Conservation (phyloP, 768 basidiomycete genomes). For the Boletus sp. region DNA sequence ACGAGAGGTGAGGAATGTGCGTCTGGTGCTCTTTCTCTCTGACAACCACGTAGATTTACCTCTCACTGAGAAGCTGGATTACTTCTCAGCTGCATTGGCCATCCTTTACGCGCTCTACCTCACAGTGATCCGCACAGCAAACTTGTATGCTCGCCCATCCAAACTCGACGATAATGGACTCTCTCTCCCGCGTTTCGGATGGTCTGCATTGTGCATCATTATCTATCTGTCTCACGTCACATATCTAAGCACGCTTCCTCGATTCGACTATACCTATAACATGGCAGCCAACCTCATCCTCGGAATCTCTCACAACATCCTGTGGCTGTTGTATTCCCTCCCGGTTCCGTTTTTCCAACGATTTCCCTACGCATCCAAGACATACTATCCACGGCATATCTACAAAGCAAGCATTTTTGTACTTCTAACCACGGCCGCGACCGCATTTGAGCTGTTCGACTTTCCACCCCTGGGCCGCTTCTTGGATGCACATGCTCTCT, state of each 20-base stretch:
- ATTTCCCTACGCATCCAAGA: constrained; percentile 50
- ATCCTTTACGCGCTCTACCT: constrained; percentile 81
- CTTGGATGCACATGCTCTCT: constrained; percentile 89
- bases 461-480: constrained; percentile 76
- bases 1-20: constrained; percentile 66
- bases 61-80: constrained; percentile 86
- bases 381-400: constrained; percentile 57
- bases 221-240: constrained; percentile 67
- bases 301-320: constrained; percentile 71
- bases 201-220: constrained; percentile 53
- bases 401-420: constrained; percentile 60
- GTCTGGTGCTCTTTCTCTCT: not conserved
- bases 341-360: constrained; percentile 47
- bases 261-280: constrained; percentile 94
- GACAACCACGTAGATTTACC: constrained; percentile 57
- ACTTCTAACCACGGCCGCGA: constrained; percentile 67
- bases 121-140: constrained; percentile 71
- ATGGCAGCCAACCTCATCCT: constrained; percentile 77
- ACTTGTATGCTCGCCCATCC: constrained; percentile 53
- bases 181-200: constrained; percentile 27
- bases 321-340: constrained; percentile 78
- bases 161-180: constrained; percentile 24
- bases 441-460: constrained; percentile 83
- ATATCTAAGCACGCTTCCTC: constrained; percentile 71
- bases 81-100: constrained; percentile 87